phyloP scores from a whole-genome alignment of 2,329 filamentous ascomycete genomes.

The Exserohilum rostratum region DNA sequence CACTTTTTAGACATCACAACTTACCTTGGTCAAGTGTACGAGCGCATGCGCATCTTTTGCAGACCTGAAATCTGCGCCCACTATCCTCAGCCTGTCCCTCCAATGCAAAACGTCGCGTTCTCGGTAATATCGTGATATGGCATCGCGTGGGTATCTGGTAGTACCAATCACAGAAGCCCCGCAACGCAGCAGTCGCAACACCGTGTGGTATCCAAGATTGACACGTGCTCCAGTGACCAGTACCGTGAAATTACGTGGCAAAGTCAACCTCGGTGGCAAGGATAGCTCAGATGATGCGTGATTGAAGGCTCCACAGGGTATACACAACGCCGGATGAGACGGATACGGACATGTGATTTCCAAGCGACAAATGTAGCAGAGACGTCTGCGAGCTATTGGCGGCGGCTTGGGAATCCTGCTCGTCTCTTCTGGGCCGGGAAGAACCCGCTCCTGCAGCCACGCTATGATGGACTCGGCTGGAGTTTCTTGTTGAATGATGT shows the following conservation, averaged over 20 bases:
- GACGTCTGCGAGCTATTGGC: conserved; percentile 6
- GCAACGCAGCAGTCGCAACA: conserved; percentile 15
- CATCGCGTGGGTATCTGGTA: conserved; percentile 16
- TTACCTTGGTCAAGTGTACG: conserved; percentile 10
- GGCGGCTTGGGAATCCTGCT: conserved; percentile 3
- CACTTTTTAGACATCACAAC: not conserved
- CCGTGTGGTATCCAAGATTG: conserved; percentile 20
- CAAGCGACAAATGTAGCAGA: conserved; percentile 16
- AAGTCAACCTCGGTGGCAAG: conserved; percentile 3
- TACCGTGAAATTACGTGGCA: conserved; percentile 11
- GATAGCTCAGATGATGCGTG: conserved; percentile 11
- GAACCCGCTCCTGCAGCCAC: not conserved
- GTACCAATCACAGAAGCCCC: conserved; percentile 17
- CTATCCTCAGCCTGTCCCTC: conserved; percentile 5
- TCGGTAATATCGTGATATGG: conserved; percentile 10
- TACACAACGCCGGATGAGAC: conserved; percentile 12
- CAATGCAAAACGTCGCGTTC: conserved; percentile 9
- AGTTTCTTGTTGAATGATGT: conserved; percentile 6
- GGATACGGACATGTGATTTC: conserved; percentile 3
- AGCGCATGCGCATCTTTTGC: conserved; percentile 12
- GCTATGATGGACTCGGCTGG: not conserved
- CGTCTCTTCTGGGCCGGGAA: not conserved
- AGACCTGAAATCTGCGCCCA: conserved; percentile 16
- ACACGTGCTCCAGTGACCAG: conserved; percentile 19
- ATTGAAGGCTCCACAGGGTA: conserved; percentile 18